These are phyloP conservation scores for Aspergillus bridgeri DNA, from an alignment of 495 filamentous ascomycete species.

Conservation along the genomic window DNA sequence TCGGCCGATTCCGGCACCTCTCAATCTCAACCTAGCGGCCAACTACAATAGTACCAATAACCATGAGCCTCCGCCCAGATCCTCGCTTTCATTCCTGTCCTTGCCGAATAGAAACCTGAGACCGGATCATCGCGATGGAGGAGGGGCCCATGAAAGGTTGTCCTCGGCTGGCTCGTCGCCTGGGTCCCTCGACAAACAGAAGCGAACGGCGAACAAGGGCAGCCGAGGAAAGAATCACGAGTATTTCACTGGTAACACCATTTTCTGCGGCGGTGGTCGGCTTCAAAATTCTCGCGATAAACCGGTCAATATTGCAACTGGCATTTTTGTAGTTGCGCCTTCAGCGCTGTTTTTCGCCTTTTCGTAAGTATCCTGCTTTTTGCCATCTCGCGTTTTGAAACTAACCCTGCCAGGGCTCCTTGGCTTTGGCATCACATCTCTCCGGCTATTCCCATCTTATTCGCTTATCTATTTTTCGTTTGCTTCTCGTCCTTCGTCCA, in stretches of 20 bases:
- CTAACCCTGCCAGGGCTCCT: slow-evolving; percentile 50
- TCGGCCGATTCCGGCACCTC: slow-evolving; percentile 49
- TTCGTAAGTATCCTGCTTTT: slow-evolving; percentile 50
- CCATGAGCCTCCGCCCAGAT: slow-evolving; percentile 57
- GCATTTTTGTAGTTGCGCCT: slow-evolving; percentile 71
- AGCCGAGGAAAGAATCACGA: slow-evolving; percentile 71
- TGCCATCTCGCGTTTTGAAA: background rate
- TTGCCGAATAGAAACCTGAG: slow-evolving; percentile 48
- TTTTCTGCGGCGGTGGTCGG: slow-evolving; percentile 82
- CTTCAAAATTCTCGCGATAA: slow-evolving; percentile 83
- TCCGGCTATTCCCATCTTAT: slow-evolving; percentile 86
- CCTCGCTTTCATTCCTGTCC: slow-evolving; percentile 68
- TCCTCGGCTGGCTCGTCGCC: slow-evolving; percentile 75
- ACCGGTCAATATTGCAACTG: slow-evolving; percentile 90
- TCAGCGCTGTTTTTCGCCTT: slow-evolving; percentile 77
- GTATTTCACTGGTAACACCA: slow-evolving; percentile 88
- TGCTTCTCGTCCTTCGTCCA: slow-evolving; percentile 92
- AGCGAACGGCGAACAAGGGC: slow-evolving; percentile 23
- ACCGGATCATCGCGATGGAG: slow-evolving; percentile 46
- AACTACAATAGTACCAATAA: slow-evolving; percentile 48
- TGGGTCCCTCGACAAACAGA: slow-evolving; percentile 32
- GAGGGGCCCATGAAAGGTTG: slow-evolving; percentile 69
- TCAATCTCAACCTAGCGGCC: slow-evolving; percentile 59
- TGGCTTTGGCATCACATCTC: slow-evolving; percentile 91
- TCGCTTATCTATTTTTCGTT: slow-evolving; percentile 84